Percentiles rank a stretch among this genome's conserved stretches.
phyloP scores from a whole-genome alignment of 257 asterid genomes.

The Henckelia pumila region DNA sequence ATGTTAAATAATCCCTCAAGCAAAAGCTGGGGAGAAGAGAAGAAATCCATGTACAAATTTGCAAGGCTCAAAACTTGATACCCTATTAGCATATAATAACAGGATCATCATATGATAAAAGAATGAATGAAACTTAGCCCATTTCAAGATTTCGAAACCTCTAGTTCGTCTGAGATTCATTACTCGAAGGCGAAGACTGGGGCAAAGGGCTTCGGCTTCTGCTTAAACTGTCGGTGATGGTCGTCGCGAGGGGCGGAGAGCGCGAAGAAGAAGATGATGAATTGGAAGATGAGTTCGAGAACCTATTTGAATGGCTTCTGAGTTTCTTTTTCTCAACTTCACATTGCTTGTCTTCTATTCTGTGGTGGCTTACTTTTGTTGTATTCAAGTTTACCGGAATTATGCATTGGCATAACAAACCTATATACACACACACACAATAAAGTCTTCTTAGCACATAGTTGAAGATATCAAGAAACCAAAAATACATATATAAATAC shows the following conservation, averaged over 20 bases:
- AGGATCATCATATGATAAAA: conserved; percentile 19
- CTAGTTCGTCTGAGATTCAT: conserved; percentile 29
- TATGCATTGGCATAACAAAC: conserved; percentile 67
- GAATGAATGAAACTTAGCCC: background rate
- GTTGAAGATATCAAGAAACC: background rate
- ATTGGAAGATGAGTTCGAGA: conserved; percentile 35
- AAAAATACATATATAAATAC: background rate
- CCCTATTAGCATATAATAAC: conserved; percentile 22
- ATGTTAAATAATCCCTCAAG: conserved; percentile 13
- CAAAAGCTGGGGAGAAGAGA: background rate
- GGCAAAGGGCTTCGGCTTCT: conserved; percentile 33
- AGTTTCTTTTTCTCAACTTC: conserved; percentile 53
- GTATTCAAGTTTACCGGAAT: conserved; percentile 64
- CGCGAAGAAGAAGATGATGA: conserved; percentile 40
- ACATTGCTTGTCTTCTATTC: conserved; percentile 50
- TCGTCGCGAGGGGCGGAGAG: conserved; percentile 35
- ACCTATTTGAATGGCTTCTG: conserved; percentile 42
- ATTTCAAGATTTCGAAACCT: background rate
- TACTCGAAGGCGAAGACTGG: conserved; percentile 29
- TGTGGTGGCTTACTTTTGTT: conserved; percentile 51
- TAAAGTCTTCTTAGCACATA: background rate
- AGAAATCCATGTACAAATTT: conserved; percentile 34
- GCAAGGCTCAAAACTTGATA: conserved; percentile 19
- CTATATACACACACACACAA: no score
- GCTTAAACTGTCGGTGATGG: conserved; percentile 25